A percentile compares a stretch with the other conserved stretches of the same genome.
Evolutionary conservation across 129 eudicot genomes (phyloP).

Genomic region (Artemisia argyi): DNA sequence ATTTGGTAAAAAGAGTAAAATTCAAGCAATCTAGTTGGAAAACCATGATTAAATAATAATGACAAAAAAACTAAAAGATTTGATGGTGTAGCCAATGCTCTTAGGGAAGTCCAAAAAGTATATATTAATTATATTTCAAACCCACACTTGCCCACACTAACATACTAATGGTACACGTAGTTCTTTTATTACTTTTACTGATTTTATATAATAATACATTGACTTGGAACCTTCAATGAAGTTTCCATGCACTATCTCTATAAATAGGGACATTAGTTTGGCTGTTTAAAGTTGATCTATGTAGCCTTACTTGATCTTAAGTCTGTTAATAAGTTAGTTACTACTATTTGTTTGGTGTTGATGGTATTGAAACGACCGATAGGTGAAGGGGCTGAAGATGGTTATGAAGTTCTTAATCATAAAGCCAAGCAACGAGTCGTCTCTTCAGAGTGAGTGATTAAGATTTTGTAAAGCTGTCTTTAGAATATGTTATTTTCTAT

Average conservation of each 20-base stretch:
- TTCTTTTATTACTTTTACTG: slow-evolving; percentile 4
- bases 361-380: slow-evolving; percentile 70
- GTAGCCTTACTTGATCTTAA: slow-evolving; percentile 4
- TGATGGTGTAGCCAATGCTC: slow-evolving; percentile 21
- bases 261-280: slow-evolving; percentile 9
- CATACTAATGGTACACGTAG: slow-evolving; percentile 23
- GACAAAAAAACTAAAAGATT: background rate
- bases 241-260: slow-evolving; percentile 23
- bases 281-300: slow-evolving; percentile 7
- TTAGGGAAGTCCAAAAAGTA: slow-evolving; percentile 7
- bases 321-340: slow-evolving; percentile 20
- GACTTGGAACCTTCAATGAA: slow-evolving; percentile 41
- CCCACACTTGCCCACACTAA: slow-evolving; percentile 31
- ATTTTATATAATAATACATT: slow-evolving; percentile 18
- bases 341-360: slow-evolving; percentile 33
- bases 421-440: slow-evolving; percentile 38
- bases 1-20: slow-evolving; percentile 1
- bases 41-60: background rate
- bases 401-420: slow-evolving; percentile 33
- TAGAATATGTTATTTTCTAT: background rate
- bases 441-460: slow-evolving; percentile 41
- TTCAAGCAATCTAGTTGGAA: slow-evolving; percentile 26
- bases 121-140: background rate
- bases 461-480: background rate
- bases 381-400: slow-evolving; percentile 45